Evolutionary conservation across 768 basidiomycete species (phyloP), one percentile per base, ranked within the genome.

Genomic region (Tubosaeta brunneosetosa): DNA sequence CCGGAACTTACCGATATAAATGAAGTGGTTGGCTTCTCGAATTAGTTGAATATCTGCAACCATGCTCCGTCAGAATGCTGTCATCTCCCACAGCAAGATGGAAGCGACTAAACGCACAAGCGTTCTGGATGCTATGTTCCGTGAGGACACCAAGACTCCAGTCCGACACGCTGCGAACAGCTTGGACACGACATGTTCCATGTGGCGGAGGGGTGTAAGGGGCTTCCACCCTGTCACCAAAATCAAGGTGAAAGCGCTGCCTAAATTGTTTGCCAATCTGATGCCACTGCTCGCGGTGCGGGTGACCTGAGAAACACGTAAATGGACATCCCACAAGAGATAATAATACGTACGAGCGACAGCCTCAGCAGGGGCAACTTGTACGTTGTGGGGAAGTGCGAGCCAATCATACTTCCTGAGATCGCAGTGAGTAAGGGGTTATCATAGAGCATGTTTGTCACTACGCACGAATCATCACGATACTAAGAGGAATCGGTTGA

Each of bases 131-230:
- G 68, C 90, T 93, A 53, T 83, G 81, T 68, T 97, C 95, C 4
- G 82, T 86, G 57, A 94, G 74, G 33, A 94, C 88, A 3, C 94
- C 95, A 61, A 93, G 91, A 61, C 86, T 89, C 95, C 95, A 99
- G 70, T 97, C 95, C 2, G 78, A 84, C 19, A 94, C 88, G 55
- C 88, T 91, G 49, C 95, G 81, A 40, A 91, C 78, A 14, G 80
- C 91, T 73, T 97, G 92, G 16, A 92, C 86, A 32, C 74, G 74
- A 62, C 85, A 86, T 8, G 75, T 76, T 2, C 79, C 79, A 29
- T 78, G 73, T 0, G 76, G 77, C 7, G 72, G 60, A 14, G 66
- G 70, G 2, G 69, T 57, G 54, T 83, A 81, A 14, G 67, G 63
- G n/a, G 60, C 48, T 12, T 72, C 66, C 12, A 78, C 74, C 10